phyloP scores from a whole-genome alignment of 176 grass and related monocot genomes.

The Alopecurus myosuroides region DNA sequence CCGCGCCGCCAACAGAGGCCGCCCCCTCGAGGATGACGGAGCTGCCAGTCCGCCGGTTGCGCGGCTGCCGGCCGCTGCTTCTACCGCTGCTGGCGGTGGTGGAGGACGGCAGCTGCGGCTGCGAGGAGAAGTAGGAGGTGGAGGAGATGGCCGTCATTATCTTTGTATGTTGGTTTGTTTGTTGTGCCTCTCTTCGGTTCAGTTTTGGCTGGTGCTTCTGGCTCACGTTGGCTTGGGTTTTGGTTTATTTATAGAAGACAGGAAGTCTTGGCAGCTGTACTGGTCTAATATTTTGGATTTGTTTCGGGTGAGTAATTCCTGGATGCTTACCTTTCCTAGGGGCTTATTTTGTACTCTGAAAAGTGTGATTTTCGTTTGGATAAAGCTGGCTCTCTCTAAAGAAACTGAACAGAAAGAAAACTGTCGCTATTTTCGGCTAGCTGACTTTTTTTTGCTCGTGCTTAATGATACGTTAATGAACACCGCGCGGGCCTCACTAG shows the following conservation, averaged over 20 bases:
- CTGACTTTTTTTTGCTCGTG: not conserved
- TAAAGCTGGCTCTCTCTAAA: not conserved
- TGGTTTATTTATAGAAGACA: slow-evolving; percentile 38
- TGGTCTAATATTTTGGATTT: not conserved
- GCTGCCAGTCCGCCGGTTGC: not conserved
- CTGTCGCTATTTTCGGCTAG: not conserved
- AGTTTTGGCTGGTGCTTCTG: not conserved
- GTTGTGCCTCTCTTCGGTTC: not conserved
- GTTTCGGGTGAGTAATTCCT: not conserved
- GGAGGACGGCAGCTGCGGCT: slow-evolving; percentile 33
- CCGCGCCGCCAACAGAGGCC: not conserved
- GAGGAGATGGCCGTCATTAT: slow-evolving; percentile 31
- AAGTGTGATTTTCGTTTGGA: not conserved
- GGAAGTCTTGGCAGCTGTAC: not conserved
- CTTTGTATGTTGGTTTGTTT: not conserved
- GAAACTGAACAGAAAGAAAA: not conserved
- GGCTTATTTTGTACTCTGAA: not conserved
- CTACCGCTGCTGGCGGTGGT: not conserved
- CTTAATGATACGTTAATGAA: not conserved
- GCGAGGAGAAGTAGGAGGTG: slow-evolving; percentile 39
- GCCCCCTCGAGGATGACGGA: slow-evolving; percentile 52
- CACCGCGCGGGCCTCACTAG: too few relatives aligned
- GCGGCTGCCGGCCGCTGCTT: not conserved
- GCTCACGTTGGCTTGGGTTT: not conserved
- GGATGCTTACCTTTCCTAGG: not conserved